Percentiles rank a stretch among this genome's conserved stretches.
Evolutionary conservation across 805 yeast genomes (phyloP).

Genomic region (Komagataella phaffii): DNA sequence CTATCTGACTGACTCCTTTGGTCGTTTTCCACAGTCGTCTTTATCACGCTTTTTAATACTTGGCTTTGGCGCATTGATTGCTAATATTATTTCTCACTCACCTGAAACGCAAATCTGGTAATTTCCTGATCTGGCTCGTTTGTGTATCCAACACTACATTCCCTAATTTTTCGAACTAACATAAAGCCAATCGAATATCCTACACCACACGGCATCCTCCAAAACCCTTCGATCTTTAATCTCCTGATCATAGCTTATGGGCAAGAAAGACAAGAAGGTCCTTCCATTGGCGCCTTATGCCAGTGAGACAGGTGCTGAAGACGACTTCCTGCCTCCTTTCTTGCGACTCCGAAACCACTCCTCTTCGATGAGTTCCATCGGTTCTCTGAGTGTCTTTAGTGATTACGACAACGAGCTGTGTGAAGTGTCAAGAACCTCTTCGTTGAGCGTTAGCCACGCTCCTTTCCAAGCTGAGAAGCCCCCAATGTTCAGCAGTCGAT

Average conservation of each 20-base stretch:
- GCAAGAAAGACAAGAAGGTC: neutral
- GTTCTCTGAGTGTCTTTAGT: neutral
- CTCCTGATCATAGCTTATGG: neutral
- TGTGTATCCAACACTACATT: neutral
- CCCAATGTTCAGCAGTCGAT: neutral
- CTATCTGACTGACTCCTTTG: neutral
- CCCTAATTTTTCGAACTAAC: neutral
- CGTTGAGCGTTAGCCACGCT: neutral
- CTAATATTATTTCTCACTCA: neutral
- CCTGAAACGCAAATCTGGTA: neutral
- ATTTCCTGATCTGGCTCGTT: neutral
- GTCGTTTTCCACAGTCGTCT: neutral
- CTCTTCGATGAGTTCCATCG: neutral
- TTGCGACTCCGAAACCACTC: neutral
- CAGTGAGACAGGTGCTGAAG: neutral
- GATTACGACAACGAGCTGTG: neutral
- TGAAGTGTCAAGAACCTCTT: neutral
- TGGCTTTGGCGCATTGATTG: neutral
- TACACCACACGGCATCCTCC: neutral
- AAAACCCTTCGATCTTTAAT: neutral
- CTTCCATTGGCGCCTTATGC: neutral
- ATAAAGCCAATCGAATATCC: neutral
- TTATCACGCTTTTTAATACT: neutral
- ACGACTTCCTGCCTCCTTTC: neutral
- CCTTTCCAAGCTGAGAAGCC: neutral